Evolutionary conservation across 495 filamentous ascomycete species (phyloP), one percentile per base, ranked within the genome.

Genomic region (Pyronema domesticum): DNA sequence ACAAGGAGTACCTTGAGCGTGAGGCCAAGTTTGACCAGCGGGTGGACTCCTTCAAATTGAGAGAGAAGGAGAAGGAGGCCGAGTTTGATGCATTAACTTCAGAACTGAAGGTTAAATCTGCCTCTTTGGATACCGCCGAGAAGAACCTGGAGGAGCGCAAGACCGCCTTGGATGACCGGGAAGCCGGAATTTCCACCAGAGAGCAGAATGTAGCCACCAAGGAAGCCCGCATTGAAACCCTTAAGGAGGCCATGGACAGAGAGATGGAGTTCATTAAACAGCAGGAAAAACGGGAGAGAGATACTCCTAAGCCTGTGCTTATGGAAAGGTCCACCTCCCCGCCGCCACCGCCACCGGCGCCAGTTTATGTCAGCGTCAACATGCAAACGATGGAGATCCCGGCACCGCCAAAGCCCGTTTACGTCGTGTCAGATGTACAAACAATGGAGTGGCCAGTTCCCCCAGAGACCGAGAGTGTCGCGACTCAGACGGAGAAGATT

Each of bases 101-200:
- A 17, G 47, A 50, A 19, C 30, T 50, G 1, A 13, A 36, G 47
- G 9, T 34, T 8, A 19, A 50, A 34, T 7, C 39, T 17, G 15
- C 39, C 15, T 42, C 39, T 17, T 42, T 36, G 23, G 47, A 50
- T 34, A 34, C 30, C 30, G 36, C 30, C n/a, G 73, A 78, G 43
- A 77, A 74, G 69, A 60, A 65, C 14, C 44, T 65, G 39, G 59
- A 65, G 36, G 74, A 77, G 34, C 68, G 74, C 53, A 54, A 57
- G 11, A 75, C 70, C 44, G 72, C 75, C 50, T 68, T 72, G 34
- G 75, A 78, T 51, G 72, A 71, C 7, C 73, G 73, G 17, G 75
- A 79, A 45, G 78, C n/a, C 17, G 30, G n/a, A 36, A 35, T 50
- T 23, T 23, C 34, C 7, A 34, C 34, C 19, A 34, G 47, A 34